Percentiles rank a stretch among this genome's conserved stretches.
Evolutionary conservation across 345 rosid species (phyloP).

Genomic region (Eucalyptus cloeziana): DNA sequence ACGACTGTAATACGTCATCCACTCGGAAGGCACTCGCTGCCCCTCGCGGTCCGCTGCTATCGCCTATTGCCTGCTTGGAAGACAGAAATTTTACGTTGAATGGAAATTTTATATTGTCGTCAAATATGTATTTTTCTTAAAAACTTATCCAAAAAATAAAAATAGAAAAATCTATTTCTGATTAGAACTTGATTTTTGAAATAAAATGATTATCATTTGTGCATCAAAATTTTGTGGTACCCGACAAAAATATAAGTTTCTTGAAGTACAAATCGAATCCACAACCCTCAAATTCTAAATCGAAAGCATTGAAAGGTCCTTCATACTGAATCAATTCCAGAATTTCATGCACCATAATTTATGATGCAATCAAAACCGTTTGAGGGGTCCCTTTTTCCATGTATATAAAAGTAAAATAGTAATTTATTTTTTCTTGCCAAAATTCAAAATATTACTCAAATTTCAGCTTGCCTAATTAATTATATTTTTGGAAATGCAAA

Average conservation of each 20-base stretch:
- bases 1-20: too few species aligned
- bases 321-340: accelerated
- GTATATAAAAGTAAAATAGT: neutral
- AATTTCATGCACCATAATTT: neutral
- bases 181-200: too few species aligned
- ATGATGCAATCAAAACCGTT: neutral
- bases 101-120: too few species aligned
- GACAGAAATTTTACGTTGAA: too few species aligned
- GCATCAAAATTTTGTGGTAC: too few species aligned
- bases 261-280: neutral
- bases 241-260: neutral
- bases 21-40: neutral
- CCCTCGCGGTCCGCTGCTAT: too few species aligned
- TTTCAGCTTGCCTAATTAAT: neutral
- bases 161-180: too few species aligned
- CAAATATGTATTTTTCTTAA: too few species aligned
- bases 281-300: neutral
- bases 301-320: neutral
- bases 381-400: neutral
- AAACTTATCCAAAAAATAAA: too few species aligned
- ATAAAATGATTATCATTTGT: too few species aligned
- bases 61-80: too few species aligned
- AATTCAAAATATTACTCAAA: neutral
- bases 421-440: neutral
- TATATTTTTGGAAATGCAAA: neutral